Percentiles rank a stretch among this genome's conserved stretches.
Conservation (phyloP, 2,329 filamentous ascomycete species). For the Cladosporium oxysporum region DNA sequence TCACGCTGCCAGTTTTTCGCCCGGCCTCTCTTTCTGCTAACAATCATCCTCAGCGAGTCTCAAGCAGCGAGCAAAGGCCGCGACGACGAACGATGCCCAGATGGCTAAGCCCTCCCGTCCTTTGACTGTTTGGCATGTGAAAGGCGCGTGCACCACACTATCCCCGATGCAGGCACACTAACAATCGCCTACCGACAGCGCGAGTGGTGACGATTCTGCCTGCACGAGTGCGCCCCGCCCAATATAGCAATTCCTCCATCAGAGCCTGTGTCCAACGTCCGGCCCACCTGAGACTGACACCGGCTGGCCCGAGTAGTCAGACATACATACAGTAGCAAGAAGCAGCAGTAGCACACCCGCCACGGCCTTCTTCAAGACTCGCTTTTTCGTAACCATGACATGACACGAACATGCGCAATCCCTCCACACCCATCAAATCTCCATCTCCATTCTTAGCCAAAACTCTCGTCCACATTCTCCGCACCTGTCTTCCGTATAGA, state of each 20-base stretch:
- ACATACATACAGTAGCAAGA: conserved; percentile 5
- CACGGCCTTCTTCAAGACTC: not conserved
- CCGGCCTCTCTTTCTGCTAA: not conserved
- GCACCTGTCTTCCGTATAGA: not conserved
- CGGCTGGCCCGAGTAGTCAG: not conserved
- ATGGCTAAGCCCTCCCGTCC: not conserved
- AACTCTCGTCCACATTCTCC: not conserved
- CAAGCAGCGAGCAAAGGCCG: not conserved
- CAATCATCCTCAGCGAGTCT: not conserved
- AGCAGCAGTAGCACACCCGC: not conserved
- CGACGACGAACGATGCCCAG: not conserved
- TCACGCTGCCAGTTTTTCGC: not conserved
- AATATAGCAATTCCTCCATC: conserved; percentile 1
- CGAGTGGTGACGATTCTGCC: not conserved
- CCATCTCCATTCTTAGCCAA: not conserved
- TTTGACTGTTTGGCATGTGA: not conserved
- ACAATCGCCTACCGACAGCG: not conserved
- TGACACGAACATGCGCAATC: not conserved
- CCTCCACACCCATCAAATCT: not conserved
- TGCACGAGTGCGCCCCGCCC: not conserved
- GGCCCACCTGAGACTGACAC: not conserved
- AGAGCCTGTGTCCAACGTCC: not conserved
- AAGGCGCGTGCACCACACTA: not conserved
- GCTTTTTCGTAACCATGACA: not conserved
- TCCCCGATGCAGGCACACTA: not conserved